A percentile compares a stretch with the other conserved stretches of the same genome.
Conservation (phyloP, 306 rosid genomes). For the Lagenaria siceraria region DNA sequence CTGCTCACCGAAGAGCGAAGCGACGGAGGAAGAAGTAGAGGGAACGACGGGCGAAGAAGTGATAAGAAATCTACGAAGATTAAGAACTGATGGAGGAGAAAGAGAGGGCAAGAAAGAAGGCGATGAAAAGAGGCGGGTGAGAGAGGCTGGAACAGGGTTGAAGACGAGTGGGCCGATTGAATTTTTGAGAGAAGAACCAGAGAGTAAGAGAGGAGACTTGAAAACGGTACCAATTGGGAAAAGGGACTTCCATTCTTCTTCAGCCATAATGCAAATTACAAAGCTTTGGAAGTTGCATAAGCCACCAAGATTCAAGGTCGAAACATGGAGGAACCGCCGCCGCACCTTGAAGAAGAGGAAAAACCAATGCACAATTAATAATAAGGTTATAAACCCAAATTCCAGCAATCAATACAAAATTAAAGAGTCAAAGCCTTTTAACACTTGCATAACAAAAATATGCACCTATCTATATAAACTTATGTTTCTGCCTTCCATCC, state of each 20-base stretch:
- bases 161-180: conserved; percentile 51
- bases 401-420: too few species aligned
- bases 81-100: conserved; percentile 23
- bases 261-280: neutral
- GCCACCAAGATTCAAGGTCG: neutral
- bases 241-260: conserved; percentile 37
- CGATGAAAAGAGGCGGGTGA: conserved; percentile 25
- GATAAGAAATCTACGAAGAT: conserved; percentile 23
- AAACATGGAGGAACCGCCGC: neutral
- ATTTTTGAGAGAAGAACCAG: conserved; percentile 10
- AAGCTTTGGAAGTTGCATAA: neutral
- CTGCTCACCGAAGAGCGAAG: conserved; percentile 17
- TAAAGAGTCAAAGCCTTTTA: too few species aligned
- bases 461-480: too few species aligned
- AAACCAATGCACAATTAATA: too few species aligned
- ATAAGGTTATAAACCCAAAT: too few species aligned
- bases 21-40: conserved; percentile 38
- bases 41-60: conserved; percentile 29
- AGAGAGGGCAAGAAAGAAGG: conserved; percentile 19
- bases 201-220: conserved; percentile 17
- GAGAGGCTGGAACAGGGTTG: conserved; percentile 29
- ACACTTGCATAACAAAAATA: too few species aligned
- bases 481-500: too few species aligned
- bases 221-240: conserved; percentile 40
- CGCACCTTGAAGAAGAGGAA: neutral